Conservation (phyloP, 495 filamentous ascomycete species). For the Peziza echinospora region DNA sequence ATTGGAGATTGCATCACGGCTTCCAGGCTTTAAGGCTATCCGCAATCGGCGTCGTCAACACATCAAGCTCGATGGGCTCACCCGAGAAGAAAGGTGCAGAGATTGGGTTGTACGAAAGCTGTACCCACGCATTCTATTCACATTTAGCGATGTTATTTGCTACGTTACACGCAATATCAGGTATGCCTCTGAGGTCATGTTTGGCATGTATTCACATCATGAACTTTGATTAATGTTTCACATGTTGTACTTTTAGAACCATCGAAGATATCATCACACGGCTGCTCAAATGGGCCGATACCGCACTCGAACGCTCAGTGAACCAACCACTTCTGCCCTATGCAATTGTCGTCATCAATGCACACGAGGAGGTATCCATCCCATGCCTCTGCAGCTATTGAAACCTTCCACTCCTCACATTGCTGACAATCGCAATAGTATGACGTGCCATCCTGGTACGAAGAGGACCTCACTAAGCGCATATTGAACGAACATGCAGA, state of each 20-base stretch:
- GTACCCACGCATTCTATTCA: constrained; percentile 21
- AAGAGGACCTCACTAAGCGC: background rate
- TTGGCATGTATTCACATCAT: too few species aligned
- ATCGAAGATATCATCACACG: constrained; percentile 17
- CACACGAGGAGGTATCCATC: constrained; percentile 11
- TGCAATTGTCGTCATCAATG: constrained; percentile 21
- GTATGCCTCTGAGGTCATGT: constrained; percentile 12
- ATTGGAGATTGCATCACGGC: constrained; percentile 9
- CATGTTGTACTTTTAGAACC: constrained; percentile 1
- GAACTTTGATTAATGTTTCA: too few species aligned
- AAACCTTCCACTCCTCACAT: too few species aligned
- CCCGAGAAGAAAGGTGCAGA: constrained; percentile 2
- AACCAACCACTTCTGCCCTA: constrained; percentile 23
- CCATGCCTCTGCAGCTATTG: too few species aligned
- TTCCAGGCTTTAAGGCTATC: background rate
- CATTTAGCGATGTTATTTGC: constrained; percentile 21
- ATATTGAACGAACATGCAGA: background rate
- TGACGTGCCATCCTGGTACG: background rate
- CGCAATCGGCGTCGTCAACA: background rate
- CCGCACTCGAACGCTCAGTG: constrained; percentile 17
- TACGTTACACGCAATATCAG: constrained; percentile 18
- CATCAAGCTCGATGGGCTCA: background rate
- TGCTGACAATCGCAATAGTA: too few species aligned
- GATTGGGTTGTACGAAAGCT: constrained; percentile 16
- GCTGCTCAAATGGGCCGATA: constrained; percentile 18